Base-by-base conservation (phyloP, 257 asterid species). In the Ehretia macrophylla region DNA sequence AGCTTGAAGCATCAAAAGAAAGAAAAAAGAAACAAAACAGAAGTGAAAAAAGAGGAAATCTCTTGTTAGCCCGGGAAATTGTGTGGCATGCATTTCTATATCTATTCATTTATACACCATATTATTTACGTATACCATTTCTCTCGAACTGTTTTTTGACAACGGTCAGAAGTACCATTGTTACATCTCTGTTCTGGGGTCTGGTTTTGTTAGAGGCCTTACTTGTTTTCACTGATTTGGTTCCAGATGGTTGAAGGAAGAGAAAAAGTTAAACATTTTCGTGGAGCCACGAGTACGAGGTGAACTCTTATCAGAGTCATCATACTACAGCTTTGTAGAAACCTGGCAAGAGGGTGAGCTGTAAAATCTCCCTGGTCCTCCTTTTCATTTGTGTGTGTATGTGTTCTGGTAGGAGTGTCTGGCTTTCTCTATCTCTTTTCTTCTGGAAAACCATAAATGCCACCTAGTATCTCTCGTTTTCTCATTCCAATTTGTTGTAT, bases 201-300 rank as follows among this genome's bases (percentile, higher is more conserved):
- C 16, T 42, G 11, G 17, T 37, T 18, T 14, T 37, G 18, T 50
- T 68, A 48, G 27, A 14, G 22, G 10, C 27, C n/a, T 13, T 13
- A 21, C 40, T 56, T 54, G 38, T 32, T n/a, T 62, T 53, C 19
- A 45, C 44, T 64, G 39, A 13, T 64, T 65, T 46, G 59, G 59
- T 54, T 56, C 51, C 76, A 90, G 97, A 82, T 90, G 96, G 96
- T 71, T 90, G 76, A 85, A 80, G 66, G 96, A 87, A 78, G 76
- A 83, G 77, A 81, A 81, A 70, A 78, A 71, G 56, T 62, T 87
- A 42, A 85, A 78, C 52, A 81, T 90, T 58, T 70, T 76, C 59
- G 97, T 90, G 69, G 97, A 90, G 72, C 97, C 94, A 55, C 83
- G 82, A 55, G 97, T 90, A 74, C 81, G 62, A 60, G 67, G 82